Evolutionary conservation across 768 basidiomycete genomes (phyloP), one percentile per base, ranked within the genome.

Genomic region (Leccinellum albellum): DNA sequence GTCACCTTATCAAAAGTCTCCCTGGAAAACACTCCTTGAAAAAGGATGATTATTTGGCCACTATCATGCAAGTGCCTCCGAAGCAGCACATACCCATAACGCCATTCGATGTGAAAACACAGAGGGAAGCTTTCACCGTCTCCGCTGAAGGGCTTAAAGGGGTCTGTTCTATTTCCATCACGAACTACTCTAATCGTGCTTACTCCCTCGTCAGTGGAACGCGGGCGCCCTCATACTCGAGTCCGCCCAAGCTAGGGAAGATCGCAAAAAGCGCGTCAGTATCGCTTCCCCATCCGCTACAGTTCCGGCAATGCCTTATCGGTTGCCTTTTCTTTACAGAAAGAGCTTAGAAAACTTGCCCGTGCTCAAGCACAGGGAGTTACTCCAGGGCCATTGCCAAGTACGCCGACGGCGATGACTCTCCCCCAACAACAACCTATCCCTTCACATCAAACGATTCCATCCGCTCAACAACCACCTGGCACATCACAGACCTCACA

Each of bases 1-100:
- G 83, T 63, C 85, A 89, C 64, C 80, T 90, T 54, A 87, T 91
- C 64, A 88, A 85, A 75, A 83, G 81, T 56, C 76, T 87, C 47
- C 88, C 88, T 60, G 89, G 89, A 57, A 91, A 90, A 70, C 89
- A 91, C 61, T 87, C 88, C 28, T 78, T 82, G 78, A 89, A 88
- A 76, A 91, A 87, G 69, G 89, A 91, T 63, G 84, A 87, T 57
- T 89, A 83, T 70, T 71, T 91, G 50, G 78, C 77, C 37, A 82
- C 74, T 1, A 82, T 83, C 61, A 88, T 91, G 76, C 77, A 81
- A 62, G 76, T 78, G 12, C 88, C 88, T 5, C 84, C 86, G 57
- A 90, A 90, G 69, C 87, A 89, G 64, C 81, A 81, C 57, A 79
- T 83, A 54, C 73, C 75, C 50, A 87, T 91, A 59, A 67, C 68